phyloP scores from a whole-genome alignment of 148 eudicot species.

The Mesembryanthemum crystallinum region DNA sequence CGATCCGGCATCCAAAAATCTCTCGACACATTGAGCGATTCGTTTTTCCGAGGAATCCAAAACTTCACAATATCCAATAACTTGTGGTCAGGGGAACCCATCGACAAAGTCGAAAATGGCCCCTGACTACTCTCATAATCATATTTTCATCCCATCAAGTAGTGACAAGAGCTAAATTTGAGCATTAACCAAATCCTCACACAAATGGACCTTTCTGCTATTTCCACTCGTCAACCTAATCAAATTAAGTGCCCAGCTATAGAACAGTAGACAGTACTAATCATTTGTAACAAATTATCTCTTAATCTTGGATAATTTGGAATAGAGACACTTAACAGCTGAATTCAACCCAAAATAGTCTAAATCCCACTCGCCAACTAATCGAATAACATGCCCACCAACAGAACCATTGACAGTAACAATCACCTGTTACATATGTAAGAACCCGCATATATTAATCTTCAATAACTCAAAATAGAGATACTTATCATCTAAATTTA shows the following conservation, averaged over 20 bases:
- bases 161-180: constrained; percentile 10
- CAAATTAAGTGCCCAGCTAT: constrained; percentile 15
- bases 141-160: constrained; percentile 36
- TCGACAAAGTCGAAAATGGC: constrained; percentile 46
- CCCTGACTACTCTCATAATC: constrained; percentile 58
- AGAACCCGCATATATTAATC: neutral
- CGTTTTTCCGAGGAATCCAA: constrained; percentile 62
- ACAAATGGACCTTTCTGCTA: neutral
- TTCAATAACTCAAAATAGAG: neutral
- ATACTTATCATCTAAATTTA: neutral
- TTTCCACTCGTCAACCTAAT: constrained; percentile 5
- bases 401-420: constrained; percentile 10
- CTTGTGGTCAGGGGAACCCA: constrained; percentile 61
- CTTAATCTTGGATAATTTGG: neutral
- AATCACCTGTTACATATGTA: constrained; percentile 14
- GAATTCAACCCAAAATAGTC: neutral
- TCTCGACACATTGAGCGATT: constrained; percentile 58
- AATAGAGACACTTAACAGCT: neutral
- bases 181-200: constrained; percentile 4
- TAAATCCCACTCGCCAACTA: constrained; percentile 1
- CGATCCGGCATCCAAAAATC: constrained; percentile 97
- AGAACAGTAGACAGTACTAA: constrained; percentile 11
- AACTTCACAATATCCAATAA: constrained; percentile 54
- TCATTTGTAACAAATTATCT: constrained; percentile 3
- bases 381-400: constrained; percentile 13